phyloP scores from a whole-genome alignment of 257 asterid species.

The Solanum bulbocastanum region DNA sequence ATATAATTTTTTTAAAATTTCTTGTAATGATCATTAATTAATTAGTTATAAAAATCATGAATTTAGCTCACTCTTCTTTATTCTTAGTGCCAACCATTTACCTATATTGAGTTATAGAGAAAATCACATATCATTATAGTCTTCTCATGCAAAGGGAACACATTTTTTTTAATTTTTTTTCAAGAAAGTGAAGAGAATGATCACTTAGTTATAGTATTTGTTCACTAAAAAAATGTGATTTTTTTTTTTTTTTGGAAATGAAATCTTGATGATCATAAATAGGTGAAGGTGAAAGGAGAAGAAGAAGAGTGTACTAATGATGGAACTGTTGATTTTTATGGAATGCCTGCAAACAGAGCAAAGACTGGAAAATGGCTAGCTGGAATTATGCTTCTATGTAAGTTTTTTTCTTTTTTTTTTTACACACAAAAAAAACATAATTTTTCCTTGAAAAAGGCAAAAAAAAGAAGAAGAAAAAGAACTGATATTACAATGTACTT shows the following conservation, averaged over 20 bases:
- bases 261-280: neutral
- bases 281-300: slow-evolving; percentile 34
- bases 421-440: neutral
- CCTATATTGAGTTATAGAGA: neutral
- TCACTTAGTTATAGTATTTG: neutral
- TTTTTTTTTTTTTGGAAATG: neutral
- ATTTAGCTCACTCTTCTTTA: neutral
- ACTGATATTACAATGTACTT: slow-evolving; percentile 11
- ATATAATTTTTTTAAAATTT: too few species aligned
- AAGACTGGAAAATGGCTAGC: slow-evolving; percentile 66
- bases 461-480: neutral
- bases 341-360: slow-evolving; percentile 48
- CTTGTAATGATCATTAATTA: neutral
- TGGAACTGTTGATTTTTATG: slow-evolving; percentile 73
- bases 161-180: neutral
- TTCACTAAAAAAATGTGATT: neutral
- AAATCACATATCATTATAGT: neutral
- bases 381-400: slow-evolving; percentile 59
- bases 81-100: neutral
- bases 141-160: slow-evolving; percentile 5
- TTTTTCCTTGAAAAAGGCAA: neutral
- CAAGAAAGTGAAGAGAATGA: neutral
- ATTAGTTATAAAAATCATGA: neutral
- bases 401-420: neutral
- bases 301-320: slow-evolving; percentile 44